Percentiles rank a stretch among this genome's conserved stretches.
Evolutionary conservation across 148 eudicot species (phyloP).

Genomic region (Vaccinium darrowii): DNA sequence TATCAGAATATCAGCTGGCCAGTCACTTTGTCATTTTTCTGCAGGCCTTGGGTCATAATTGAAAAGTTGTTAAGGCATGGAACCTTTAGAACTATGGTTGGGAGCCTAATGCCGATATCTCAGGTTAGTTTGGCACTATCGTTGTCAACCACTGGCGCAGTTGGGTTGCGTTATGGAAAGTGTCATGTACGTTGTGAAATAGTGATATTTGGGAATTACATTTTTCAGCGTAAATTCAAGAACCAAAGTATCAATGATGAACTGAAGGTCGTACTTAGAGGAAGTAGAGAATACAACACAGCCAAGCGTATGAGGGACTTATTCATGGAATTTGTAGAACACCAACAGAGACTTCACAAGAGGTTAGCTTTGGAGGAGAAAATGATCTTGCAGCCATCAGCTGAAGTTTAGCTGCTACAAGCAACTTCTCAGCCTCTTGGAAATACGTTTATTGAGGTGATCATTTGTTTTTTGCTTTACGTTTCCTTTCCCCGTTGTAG

Average conservation of each 20-base stretch:
- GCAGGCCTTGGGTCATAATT: conserved; percentile 57
- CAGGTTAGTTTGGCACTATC: conserved; percentile 22
- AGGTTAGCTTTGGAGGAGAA: conserved; percentile 42
- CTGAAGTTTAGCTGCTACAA: conserved; percentile 5
- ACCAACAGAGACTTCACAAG: conserved; percentile 31
- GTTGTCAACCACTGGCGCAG: neutral
- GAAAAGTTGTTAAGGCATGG: conserved; percentile 22
- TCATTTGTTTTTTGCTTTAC: neutral
- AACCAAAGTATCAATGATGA: conserved; percentile 20
- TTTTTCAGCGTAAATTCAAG: conserved; percentile 11
- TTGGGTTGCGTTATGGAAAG: neutral
- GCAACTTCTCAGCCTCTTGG: neutral
- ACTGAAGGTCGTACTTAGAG: conserved; percentile 33
- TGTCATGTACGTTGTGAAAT: neutral
- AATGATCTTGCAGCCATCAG: conserved; percentile 22
- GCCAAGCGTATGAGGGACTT: conserved; percentile 40
- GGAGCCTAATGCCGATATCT: conserved; percentile 28
- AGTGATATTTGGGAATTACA: neutral
- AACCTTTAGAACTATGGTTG: conserved; percentile 20
- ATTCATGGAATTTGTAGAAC: conserved; percentile 31
- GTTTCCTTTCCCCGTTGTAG: neutral
- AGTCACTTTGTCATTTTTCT: conserved; percentile 6
- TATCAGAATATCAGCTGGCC: neutral
- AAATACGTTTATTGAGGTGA: neutral
- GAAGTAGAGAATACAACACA: conserved; percentile 42